Evolutionary conservation across 306 rosid genomes (phyloP).

Genomic region (Ammopiptanthus mongolicus): DNA sequence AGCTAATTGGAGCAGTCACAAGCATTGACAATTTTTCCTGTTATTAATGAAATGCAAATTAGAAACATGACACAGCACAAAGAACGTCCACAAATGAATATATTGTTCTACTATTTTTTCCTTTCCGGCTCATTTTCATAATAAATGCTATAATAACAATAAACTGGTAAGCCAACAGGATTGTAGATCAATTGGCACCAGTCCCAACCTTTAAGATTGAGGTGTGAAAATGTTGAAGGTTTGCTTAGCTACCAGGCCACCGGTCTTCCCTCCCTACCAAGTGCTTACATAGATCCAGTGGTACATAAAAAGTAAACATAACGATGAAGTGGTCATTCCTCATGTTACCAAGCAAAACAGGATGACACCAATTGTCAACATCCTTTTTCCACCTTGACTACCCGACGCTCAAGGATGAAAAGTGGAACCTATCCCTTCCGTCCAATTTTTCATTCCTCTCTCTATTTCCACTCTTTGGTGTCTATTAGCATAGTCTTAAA

Average conservation of each 20-base stretch:
- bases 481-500: not conserved
- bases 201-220: not conserved
- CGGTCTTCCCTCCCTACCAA: not conserved
- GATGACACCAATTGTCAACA: not conserved
- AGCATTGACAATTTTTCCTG: not conserved
- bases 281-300: not conserved
- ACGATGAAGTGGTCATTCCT: not conserved
- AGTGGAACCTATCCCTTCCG: not conserved
- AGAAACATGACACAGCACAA: not conserved
- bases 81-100: not conserved
- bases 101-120: not conserved
- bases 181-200: not conserved
- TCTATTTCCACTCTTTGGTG: not conserved
- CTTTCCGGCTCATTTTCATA: not conserved
- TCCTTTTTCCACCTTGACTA: not conserved
- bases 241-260: not conserved
- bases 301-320: not conserved
- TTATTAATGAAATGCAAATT: not conserved
- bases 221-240: not conserved
- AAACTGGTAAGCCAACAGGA: not conserved
- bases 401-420: not conserved
- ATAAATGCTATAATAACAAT: not conserved
- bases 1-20: not conserved
- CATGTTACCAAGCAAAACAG: not conserved
- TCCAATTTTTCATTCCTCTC: not conserved